Percentiles rank a stretch among this genome's conserved stretches.
These are phyloP conservation scores for Diplodia mutila DNA, from an alignment of 2,329 filamentous ascomycete genomes.

Conservation along the genomic window DNA sequence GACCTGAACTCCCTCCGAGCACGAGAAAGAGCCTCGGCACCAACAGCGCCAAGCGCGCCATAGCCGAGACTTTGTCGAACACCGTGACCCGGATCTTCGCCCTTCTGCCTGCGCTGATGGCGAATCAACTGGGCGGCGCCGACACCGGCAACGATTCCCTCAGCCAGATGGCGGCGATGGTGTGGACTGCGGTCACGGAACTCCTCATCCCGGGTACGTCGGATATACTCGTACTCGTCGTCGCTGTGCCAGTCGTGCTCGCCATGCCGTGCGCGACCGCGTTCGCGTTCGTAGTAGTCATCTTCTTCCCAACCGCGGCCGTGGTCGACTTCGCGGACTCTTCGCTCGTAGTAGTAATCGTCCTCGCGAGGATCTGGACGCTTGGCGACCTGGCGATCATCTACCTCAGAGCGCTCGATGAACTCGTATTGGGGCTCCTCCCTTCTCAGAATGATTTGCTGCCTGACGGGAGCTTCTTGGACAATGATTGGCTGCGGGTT, in stretches of 20 bases:
- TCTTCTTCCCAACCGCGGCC: constrained; percentile 46
- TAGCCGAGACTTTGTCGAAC: constrained; percentile 61
- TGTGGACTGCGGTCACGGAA: constrained; percentile 47
- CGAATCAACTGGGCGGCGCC: constrained; percentile 64
- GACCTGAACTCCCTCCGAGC: constrained; percentile 53
- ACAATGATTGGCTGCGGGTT: constrained; percentile 59
- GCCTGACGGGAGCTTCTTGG: constrained; percentile 53
- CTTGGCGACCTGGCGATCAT: constrained; percentile 52
- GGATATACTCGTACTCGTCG: constrained; percentile 64
- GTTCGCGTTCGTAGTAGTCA: constrained; percentile 42
- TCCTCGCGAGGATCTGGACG: constrained; percentile 52
- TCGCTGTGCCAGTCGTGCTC: constrained; percentile 56
- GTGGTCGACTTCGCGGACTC: constrained; percentile 58
- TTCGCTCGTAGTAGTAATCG: constrained; percentile 65
- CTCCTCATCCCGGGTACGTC: constrained; percentile 50
- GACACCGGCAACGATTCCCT: constrained; percentile 63
- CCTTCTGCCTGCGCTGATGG: constrained; percentile 60
- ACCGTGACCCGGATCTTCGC: constrained; percentile 57
- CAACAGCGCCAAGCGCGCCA: constrained; percentile 64
- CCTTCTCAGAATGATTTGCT: constrained; percentile 52
- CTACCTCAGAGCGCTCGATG: constrained; percentile 61
- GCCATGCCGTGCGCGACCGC: constrained; percentile 37
- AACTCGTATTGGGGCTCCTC: constrained; percentile 63
- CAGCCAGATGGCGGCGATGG: constrained; percentile 63
- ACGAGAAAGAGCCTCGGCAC: constrained; percentile 60